Evolutionary conservation across 345 rosid species (phyloP), one percentile per base, ranked within the genome.

Genomic region (Camelina sativa): DNA sequence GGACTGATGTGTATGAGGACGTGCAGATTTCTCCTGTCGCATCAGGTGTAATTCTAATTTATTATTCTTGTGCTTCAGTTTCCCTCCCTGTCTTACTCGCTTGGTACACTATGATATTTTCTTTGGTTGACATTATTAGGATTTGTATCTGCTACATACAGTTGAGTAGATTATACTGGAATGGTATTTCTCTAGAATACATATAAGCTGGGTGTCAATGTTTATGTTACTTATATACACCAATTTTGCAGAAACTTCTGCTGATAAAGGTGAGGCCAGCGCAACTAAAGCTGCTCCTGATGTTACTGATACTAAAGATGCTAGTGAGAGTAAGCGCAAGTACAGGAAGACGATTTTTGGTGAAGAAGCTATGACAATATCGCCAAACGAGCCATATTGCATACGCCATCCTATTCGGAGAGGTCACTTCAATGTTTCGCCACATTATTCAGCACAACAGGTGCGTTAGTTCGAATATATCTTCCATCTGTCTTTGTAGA

Each of bases 351-450:
- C 75, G 64, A 85, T 95, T 40, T 87, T 79, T 86, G 97, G 97
- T 44, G 99, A 92, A 83, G 99, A 95, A 82, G 97, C 97, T 34
- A 66, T 86, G 74, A 82, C 67, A 83, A 85, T 95, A 76, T 82
- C 92, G 40, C 85, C 93, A 15, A 68, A 81, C n/a, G 97, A 92
- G 78, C 96, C 90, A 64, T 95, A 92, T 77, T 80, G 86, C 65
- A 46, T 95, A 68, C 82, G 77, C 61, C 91, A 89, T 48, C 97
- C 97, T 67, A 84, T 95, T 79, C 91, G 97, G 56, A 86, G 97
- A 71, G 99, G 97, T 61, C 99, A 92, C 78, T 87, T 95, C 47
- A 95, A 95, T 77, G 85, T 92, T 80, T 92, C 96, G 0, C 87
- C 83, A 40, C 84, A 90, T 51, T 90, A 90, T 79, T 84, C 97